Base-by-base conservation (phyloP, 2,329 filamentous ascomycete genomes). In the Ophiobolus disseminans region DNA sequence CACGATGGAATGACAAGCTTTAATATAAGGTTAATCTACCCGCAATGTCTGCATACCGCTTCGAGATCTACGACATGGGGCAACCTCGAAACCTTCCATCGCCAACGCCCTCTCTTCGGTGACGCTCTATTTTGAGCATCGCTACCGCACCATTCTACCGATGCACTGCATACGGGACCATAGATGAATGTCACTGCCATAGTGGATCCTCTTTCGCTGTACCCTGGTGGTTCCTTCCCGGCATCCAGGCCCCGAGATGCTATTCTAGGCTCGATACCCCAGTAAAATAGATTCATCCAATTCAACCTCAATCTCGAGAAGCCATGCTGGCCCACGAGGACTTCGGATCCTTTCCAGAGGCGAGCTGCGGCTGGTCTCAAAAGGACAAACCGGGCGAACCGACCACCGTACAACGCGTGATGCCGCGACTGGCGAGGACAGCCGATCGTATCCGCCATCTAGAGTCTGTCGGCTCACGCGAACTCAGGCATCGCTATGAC, bases 11-110 rank as follows among this genome's bases (percentile, higher is more conserved):
- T 58, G 65, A 71, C 67, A 73, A 69, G 69, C 69, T 68, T 72
- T 72, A 72, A 72, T 68, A 65, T 69, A 70, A 70, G 62, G 62
- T 71, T 71, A 73, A 73, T 71, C 60, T 71, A 65, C 51, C 57
- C 54, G 58, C 68, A 66, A 70, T 70, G 60, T 63, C 55, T 63
- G 58, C 62, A 60, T 58, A 42, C 59, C 58, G 45, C 61, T 67
- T 68, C 50, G 57, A 70, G 66, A 70, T 70, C 66, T 60, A 50
- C 63, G 55, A 60, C 66, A 66, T 56, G 65, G 66, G 49, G 50
- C 45, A 49, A 37, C 53, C 50, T 61, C 53, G 57, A 52, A 43
- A 45, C 39, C 53, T 52, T 41, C 45, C 46, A 57, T 50, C 50
- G 59, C 52, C 14, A 56, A 50, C 51, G 34, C 42, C 32, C 45